Evolutionary conservation across 2,329 filamentous ascomycete species (phyloP).

Genomic region (Pleurostoma richardsiae): DNA sequence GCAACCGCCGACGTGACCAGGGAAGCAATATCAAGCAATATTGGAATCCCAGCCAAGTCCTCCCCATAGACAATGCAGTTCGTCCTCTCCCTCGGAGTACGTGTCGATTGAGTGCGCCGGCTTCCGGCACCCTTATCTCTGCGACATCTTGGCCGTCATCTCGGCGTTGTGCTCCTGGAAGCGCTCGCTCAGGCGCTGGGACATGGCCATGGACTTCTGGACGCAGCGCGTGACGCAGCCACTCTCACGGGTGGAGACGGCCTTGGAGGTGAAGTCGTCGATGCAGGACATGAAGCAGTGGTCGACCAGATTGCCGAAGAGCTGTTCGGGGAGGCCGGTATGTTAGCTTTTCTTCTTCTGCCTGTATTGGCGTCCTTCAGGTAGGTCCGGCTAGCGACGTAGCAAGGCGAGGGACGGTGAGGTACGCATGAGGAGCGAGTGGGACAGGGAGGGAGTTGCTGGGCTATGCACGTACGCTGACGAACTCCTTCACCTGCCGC

Average conservation of each 20-base stretch:
- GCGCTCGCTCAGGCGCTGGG: conserved; percentile 83
- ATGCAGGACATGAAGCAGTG: conserved; percentile 96
- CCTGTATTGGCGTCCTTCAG: not conserved
- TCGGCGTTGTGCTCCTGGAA: conserved; percentile 70
- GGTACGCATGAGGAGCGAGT: not conserved
- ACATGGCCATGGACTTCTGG: conserved; percentile 90
- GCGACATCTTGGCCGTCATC: conserved; percentile 50
- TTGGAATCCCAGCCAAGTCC: too few relatives aligned
- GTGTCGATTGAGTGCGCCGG: not conserved
- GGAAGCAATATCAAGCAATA: too few relatives aligned
- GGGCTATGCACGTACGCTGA: conserved; percentile 64
- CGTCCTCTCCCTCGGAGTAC: too few relatives aligned
- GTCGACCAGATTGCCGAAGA: conserved; percentile 66
- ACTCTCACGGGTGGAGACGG: conserved; percentile 79
- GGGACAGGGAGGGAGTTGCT: not conserved
- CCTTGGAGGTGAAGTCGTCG: conserved; percentile 98
- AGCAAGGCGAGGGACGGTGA: not conserved
- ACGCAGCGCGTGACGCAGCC: conserved; percentile 93
- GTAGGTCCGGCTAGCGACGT: not conserved
- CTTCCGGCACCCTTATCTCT: conserved; percentile 27
- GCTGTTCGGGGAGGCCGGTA: conserved; percentile 24
- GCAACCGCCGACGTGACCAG: too few relatives aligned
- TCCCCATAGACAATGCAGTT: too few relatives aligned
- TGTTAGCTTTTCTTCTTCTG: conserved; percentile 1
- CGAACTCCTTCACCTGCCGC: conserved; percentile 99